Evolutionary conservation across 257 asterid species (phyloP), one percentile per base, ranked within the genome.

Genomic region (Striga asiatica): DNA sequence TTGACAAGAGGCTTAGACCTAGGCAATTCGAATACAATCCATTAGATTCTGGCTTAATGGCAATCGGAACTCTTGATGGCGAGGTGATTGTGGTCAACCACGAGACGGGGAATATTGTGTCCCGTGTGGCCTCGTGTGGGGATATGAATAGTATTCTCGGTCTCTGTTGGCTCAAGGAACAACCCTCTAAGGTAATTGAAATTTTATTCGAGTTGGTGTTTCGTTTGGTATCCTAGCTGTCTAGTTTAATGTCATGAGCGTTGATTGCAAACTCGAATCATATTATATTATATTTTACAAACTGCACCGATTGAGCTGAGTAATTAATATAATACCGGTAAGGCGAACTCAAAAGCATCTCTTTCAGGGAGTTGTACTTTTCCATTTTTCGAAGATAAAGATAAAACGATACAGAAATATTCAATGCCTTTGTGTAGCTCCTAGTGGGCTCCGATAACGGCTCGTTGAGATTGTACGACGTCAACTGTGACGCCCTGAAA

Each of bases 21-120:
- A 76, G 95, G 76, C 97, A 88, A 65, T 84, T 88, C 58, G 97
- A 88, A 77, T 88, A 82, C 67, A 89, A 88, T 24, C 95, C 95
- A 0, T 72, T 75, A n/a, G 86, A 74, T 39, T 54, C 91, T 5
- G 65, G 89, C 64, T 77, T 88, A 25, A 88, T 88, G 95, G 93
- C 88, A 3, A 68, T 84, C 34, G 97, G 95, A 67, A 80, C 97
- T 13, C 73, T 88, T 23, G 97, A 84, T n/a, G 97, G 93, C 3
- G 93, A 88, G 55, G 88, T 84, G 29, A 61, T 80, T 16, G 65
- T 84, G 38, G 51, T 84, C 24, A 88, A 88, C 69, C 97, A 82
- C 17, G 97, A 88, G 46, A 80, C 74, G 0, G 88, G 80, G 13
- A 84, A 73, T 45, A 41, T 72, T 10, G 35, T 29, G 20, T 71